phyloP scores from a whole-genome alignment of 2,329 filamentous ascomycete genomes.

The Phoma sp. region DNA sequence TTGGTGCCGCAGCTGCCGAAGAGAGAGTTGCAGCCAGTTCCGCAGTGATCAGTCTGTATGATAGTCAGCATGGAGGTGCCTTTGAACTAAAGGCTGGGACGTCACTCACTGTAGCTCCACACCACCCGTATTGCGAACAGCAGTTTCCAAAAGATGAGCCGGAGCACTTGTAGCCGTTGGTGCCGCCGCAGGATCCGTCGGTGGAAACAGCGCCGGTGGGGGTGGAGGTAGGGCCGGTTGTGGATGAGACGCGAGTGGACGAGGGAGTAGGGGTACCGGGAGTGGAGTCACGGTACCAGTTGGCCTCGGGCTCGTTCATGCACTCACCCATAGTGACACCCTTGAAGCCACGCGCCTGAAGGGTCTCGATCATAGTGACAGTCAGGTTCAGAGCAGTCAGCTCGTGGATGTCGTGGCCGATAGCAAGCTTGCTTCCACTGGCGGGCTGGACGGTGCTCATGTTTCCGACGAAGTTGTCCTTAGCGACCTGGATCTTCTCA shows the following conservation, averaged over 20 bases:
- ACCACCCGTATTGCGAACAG: constrained; percentile 54
- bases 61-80: neutral
- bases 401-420: constrained; percentile 59
- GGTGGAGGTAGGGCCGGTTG: constrained; percentile 23
- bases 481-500: constrained; percentile 40
- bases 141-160: constrained; percentile 49
- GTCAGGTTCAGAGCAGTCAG: constrained; percentile 54
- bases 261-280: constrained; percentile 44
- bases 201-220: constrained; percentile 30
- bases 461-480: constrained; percentile 50
- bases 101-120: constrained; percentile 32
- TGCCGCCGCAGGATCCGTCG: constrained; percentile 33
- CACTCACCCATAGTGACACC: constrained; percentile 58
- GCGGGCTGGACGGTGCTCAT: constrained; percentile 43
- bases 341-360: constrained; percentile 48
- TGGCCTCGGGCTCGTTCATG: constrained; percentile 51
- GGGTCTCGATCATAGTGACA: constrained; percentile 51
- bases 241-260: constrained; percentile 3
- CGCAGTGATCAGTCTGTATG: constrained; percentile 17
- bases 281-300: constrained; percentile 56
- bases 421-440: constrained; percentile 55
- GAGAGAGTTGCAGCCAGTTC: constrained; percentile 26
- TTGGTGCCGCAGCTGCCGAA: constrained; percentile 36
- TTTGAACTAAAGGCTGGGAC: neutral
- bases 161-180: constrained; percentile 30